Evolutionary conservation across 1,139 yeast genomes (phyloP).

Genomic region (Ogataea hybrid): DNA sequence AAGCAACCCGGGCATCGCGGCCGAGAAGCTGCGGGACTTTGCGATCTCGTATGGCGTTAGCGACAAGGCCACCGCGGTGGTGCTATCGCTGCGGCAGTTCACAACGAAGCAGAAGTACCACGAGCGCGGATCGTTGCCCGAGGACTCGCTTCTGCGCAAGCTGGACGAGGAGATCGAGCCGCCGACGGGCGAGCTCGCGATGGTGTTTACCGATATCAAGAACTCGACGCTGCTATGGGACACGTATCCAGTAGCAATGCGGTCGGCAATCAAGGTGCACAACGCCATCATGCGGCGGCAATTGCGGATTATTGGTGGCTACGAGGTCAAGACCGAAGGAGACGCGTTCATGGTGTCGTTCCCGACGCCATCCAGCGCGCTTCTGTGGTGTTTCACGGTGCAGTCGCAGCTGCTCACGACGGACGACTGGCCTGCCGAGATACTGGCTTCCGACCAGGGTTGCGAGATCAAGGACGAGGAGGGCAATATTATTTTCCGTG

Average conservation of each 20-base stretch:
- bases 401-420: conserved; percentile 73
- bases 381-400: conserved; percentile 92
- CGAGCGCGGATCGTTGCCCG: conserved; percentile 49
- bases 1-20: conserved; percentile 86
- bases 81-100: conserved; percentile 58
- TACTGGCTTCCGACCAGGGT: conserved; percentile 81
- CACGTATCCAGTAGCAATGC: conserved; percentile 87
- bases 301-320: conserved; percentile 89
- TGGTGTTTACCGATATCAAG: conserved; percentile 96
- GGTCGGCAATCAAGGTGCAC: conserved; percentile 93
- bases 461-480: conserved; percentile 72
- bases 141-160: conserved; percentile 79
- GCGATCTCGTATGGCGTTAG: conserved; percentile 90
- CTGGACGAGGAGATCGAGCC: conserved; percentile 92
- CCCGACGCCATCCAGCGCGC: conserved; percentile 87
- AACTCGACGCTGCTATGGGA: conserved; percentile 95
- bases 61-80: conserved; percentile 82
- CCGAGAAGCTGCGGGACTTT: conserved; percentile 89
- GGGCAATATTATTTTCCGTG: conserved; percentile 69
- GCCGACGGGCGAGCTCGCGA: conserved; percentile 90
- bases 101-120: conserved; percentile 50
- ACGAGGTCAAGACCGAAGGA: conserved; percentile 98
- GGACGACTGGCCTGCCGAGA: conserved; percentile 97
- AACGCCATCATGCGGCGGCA: conserved; percentile 94
- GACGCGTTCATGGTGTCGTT: conserved; percentile 99